Base-by-base conservation (phyloP, 208 protist species). In the Blechomonas ayalai region DNA sequence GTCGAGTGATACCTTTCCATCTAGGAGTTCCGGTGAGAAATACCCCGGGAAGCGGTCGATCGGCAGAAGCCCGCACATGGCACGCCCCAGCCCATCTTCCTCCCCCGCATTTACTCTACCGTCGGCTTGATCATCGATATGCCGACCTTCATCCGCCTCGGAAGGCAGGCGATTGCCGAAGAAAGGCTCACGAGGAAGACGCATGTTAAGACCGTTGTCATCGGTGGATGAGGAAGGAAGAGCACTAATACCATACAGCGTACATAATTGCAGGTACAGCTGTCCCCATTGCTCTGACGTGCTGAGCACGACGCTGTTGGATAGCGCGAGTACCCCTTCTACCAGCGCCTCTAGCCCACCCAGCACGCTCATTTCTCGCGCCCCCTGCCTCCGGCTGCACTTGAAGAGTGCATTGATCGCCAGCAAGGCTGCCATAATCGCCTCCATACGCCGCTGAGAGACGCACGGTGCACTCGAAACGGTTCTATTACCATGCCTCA, bases 1-100 rank as follows among this genome's bases (percentile, higher is more conserved):
- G 10, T n/a, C 25, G 26, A 33, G 32, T 10, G n/a, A 15, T 24
- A 38, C 29, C 28, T 12, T 8, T 22, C 49, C 57, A 16, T 15
- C 36, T 2, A 27, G 31, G 41, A 92, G 69, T 58, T 92, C 83
- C 6, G 83, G 79, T 0, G 83, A 88, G 52, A 84, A 82, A 18
- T 33, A 45, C 9, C 45, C 54, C 1, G 73, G 69, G 24, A 65
- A 31, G 15, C 44, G 33, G 46, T 92, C 83, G 0, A 87, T 57
- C 9, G 61, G 58, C 15, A 86, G 58, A 5, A 77, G 48, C 4
- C 37, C 34, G 7, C 40, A 9, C 24, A 24, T 1, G 33, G 16
- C 42, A 6, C 23, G 27, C 9, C n/a, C n/a, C n/a, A n/a, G n/a
- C n/a, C n/a, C n/a, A n/a, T n/a, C n/a, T n/a, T n/a, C n/a, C n/a